Conservation (phyloP, 192 early-diverging fungal genomes). For the Powellomyces hirtus region DNA sequence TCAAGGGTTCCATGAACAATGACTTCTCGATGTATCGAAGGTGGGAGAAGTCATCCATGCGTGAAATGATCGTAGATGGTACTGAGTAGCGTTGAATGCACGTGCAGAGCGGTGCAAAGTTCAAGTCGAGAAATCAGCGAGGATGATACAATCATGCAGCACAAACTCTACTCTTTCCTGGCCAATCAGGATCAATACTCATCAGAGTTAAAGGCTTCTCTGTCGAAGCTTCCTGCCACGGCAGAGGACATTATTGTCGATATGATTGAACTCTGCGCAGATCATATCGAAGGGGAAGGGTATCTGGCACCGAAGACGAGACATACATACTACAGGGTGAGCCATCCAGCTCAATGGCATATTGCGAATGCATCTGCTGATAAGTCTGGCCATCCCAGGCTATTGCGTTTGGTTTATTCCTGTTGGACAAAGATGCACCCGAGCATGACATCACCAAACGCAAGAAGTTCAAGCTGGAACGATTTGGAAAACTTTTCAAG, state of each 20-base stretch:
- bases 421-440: slow-evolving; percentile 44
- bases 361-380: not conserved
- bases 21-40: slow-evolving; percentile 56
- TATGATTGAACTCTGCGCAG: slow-evolving; percentile 41
- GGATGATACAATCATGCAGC: slow-evolving; percentile 31
- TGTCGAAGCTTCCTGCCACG: slow-evolving; percentile 20
- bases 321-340: slow-evolving; percentile 39
- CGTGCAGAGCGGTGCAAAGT: slow-evolving; percentile 22
- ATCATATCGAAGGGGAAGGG: slow-evolving; percentile 32
- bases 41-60: slow-evolving; percentile 9
- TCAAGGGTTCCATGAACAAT: slow-evolving; percentile 56
- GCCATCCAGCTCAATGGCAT: not conserved
- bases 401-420: slow-evolving; percentile 44
- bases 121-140: slow-evolving; percentile 12
- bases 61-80: slow-evolving; percentile 24
- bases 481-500: slow-evolving; percentile 47
- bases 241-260: slow-evolving; percentile 48
- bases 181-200: slow-evolving; percentile 44
- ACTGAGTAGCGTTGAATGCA: not conserved
- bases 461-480: slow-evolving; percentile 50
- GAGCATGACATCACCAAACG: slow-evolving; percentile 42
- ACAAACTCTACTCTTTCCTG: slow-evolving; percentile 44
- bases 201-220: slow-evolving; percentile 35
- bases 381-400: slow-evolving; percentile 27
- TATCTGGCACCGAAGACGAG: slow-evolving; percentile 33